A percentile compares a stretch with the other conserved stretches of the same genome.
phyloP scores from a whole-genome alignment of 495 filamentous ascomycete genomes.

The Sabuloglossum arenarium region DNA sequence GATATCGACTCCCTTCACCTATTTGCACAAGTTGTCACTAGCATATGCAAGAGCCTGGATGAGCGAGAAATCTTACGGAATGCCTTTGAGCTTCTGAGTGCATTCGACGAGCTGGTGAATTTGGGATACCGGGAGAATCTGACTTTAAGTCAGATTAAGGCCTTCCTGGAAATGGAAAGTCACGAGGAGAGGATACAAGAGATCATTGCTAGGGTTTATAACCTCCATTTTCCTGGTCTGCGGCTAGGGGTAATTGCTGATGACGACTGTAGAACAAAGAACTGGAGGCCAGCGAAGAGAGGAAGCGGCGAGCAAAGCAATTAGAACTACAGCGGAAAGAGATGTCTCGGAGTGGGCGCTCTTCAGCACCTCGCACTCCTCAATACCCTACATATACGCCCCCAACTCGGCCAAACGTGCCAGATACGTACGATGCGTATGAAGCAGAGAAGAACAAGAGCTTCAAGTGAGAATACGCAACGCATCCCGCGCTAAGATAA shows the following conservation, averaged over 20 bases:
- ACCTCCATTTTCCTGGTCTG: neutral
- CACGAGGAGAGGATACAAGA: constrained; percentile 97
- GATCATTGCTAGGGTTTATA: constrained; percentile 64
- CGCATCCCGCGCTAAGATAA: neutral
- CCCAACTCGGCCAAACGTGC: constrained; percentile 44
- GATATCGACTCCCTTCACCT: constrained; percentile 96
- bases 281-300: constrained; percentile 88
- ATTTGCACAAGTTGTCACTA: constrained; percentile 89
- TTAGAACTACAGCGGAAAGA: constrained; percentile 96
- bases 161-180: constrained; percentile 96
- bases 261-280: constrained; percentile 63
- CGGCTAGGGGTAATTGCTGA: neutral
- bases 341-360: constrained; percentile 37
- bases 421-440: constrained; percentile 78
- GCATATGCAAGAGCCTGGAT: constrained; percentile 87
- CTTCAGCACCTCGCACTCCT: constrained; percentile 43
- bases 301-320: constrained; percentile 95
- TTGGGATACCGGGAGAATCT: constrained; percentile 91
- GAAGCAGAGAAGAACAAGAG: constrained; percentile 93
- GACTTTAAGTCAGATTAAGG: constrained; percentile 88
- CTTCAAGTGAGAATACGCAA: constrained; percentile 30
- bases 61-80: constrained; percentile 86
- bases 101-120: constrained; percentile 91
- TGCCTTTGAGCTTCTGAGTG: constrained; percentile 85
- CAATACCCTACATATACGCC: constrained; percentile 81